Conservation (phyloP, 306 rosid genomes). For the Sesbania bispinosa region DNA sequence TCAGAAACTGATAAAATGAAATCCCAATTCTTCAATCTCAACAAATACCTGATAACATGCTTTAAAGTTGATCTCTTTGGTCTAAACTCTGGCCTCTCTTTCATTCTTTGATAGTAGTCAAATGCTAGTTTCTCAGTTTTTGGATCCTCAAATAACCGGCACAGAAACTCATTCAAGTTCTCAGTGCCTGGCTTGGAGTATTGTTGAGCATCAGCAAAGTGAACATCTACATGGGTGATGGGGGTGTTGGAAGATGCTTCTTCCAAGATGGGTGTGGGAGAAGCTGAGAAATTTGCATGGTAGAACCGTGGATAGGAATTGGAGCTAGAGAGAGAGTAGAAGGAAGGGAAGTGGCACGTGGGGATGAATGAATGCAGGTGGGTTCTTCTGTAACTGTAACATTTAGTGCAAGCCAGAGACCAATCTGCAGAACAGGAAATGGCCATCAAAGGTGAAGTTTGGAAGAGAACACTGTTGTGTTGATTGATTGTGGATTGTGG, state of each 20-base stretch:
- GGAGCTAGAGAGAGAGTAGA: constrained; percentile 21
- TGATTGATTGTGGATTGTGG: neutral
- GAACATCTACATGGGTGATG: constrained; percentile 27
- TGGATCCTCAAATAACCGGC: constrained; percentile 46
- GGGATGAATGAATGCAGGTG: constrained; percentile 25
- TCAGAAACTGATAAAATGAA: constrained; percentile 34
- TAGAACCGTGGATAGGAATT: constrained; percentile 21
- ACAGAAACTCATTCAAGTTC: constrained; percentile 44
- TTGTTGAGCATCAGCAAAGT: constrained; percentile 7
- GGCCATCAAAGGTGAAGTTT: constrained; percentile 45
- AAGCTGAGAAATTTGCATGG: constrained; percentile 37
- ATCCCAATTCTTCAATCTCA: constrained; percentile 55
- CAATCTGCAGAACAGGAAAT: constrained; percentile 52
- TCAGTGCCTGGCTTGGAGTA: constrained; percentile 28
- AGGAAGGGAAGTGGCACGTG: constrained; percentile 31
- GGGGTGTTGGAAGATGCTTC: constrained; percentile 37
- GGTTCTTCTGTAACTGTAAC: neutral
- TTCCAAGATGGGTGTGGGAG: constrained; percentile 52
- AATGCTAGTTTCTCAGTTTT: constrained; percentile 41
- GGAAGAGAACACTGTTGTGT: neutral
- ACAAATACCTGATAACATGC: constrained; percentile 56
- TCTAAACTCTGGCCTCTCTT: constrained; percentile 47
- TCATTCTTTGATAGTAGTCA: constrained; percentile 53
- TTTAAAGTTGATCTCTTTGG: constrained; percentile 47
- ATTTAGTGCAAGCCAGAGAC: constrained; percentile 33